phyloP scores from a whole-genome alignment of 768 basidiomycete species.

The Amanita polypyramis region DNA sequence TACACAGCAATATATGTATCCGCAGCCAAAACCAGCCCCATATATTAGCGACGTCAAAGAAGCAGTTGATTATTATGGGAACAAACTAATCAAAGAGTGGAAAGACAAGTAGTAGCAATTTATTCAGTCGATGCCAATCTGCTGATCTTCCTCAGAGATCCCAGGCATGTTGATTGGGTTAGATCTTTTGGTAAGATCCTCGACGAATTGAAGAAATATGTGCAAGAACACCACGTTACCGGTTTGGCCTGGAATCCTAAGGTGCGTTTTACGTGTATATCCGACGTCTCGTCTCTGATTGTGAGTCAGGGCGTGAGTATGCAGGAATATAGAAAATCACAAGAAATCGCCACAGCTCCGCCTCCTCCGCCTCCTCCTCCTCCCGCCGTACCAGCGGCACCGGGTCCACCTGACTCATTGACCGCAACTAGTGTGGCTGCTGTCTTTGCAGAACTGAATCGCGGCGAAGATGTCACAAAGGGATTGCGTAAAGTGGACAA shows the following conservation, averaged over 20 bases:
- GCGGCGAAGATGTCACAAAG: constrained; percentile 84
- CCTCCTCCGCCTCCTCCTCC: constrained; percentile 38
- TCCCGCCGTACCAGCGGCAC: constrained; percentile 42
- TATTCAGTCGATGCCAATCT: not conserved
- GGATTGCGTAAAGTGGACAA: constrained; percentile 88
- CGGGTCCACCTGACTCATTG: constrained; percentile 27
- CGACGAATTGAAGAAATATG: constrained; percentile 74
- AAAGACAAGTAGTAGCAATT: constrained; percentile 71
- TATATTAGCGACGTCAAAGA: constrained; percentile 81
- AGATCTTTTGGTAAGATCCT: constrained; percentile 57
- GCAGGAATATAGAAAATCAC: constrained; percentile 20
- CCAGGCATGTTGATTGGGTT: constrained; percentile 85
- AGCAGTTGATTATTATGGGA: constrained; percentile 77
- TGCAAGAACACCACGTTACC: constrained; percentile 76
- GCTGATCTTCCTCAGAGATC: constrained; percentile 43
- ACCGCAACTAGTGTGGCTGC: constrained; percentile 55
- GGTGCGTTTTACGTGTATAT: constrained; percentile 27
- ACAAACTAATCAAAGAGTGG: constrained; percentile 84
- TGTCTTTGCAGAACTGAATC: constrained; percentile 86
- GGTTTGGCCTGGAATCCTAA: constrained; percentile 85
- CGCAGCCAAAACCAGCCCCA: constrained; percentile 69
- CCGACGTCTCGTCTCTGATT: constrained; percentile 15
- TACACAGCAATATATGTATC: not conserved
- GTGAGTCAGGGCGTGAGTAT: constrained; percentile 51
- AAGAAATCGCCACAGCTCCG: constrained; percentile 17